These are phyloP conservation scores for Dictyostelium discoideum DNA, from an alignment of 78 protist genomes.

Conservation along the genomic window DNA sequence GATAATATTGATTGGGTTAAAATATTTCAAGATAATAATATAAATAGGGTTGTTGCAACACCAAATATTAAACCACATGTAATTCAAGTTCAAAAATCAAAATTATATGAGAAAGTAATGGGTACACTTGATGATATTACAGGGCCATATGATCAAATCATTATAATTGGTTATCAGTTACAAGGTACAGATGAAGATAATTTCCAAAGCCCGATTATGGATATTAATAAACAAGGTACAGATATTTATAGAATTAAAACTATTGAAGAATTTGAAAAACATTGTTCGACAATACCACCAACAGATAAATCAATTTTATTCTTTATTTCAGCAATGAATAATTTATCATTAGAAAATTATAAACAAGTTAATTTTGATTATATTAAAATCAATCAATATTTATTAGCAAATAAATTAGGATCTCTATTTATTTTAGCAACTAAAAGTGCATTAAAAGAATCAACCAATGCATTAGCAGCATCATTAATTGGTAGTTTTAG, in stretches of 20 bases:
- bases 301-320: neutral
- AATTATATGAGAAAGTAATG: neutral
- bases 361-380: neutral
- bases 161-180: neutral
- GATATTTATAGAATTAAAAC: neutral
- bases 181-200: neutral
- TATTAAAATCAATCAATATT: neutral
- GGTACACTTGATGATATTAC: neutral
- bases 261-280: neutral
- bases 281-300: neutral
- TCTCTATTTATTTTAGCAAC: neutral
- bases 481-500: constrained; percentile 30
- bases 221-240: neutral
- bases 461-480: neutral
- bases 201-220: neutral
- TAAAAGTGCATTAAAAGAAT: neutral
- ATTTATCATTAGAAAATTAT: constrained; percentile 10
- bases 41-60: neutral
- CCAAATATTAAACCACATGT: neutral
- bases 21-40: neutral
- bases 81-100: neutral
- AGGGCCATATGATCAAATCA: neutral
- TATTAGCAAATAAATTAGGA: neutral
- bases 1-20: neutral
- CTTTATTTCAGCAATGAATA: constrained; percentile 3